Evolutionary conservation across 306 rosid species (phyloP), one percentile per base, ranked within the genome.

Genomic region (Trifolium pratense): DNA sequence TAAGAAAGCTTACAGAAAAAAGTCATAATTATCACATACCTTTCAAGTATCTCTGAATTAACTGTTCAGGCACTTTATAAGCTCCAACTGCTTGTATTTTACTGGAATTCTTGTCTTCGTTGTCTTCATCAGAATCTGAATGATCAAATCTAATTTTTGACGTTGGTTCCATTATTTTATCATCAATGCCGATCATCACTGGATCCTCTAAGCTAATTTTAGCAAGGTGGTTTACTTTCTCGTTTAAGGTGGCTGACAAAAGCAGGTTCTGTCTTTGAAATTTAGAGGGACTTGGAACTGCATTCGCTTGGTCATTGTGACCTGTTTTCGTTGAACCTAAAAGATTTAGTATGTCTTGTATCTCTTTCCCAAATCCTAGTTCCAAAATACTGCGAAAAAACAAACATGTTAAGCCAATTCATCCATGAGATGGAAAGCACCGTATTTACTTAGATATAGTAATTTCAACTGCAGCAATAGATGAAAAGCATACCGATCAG

Each of bases 361-460:
- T 92, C 74, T 91, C 97, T 86, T 91, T 88, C 23, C 97, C 97
- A 77, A 88, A 94, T 73, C 98, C 98, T 80, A 91, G 84, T 82
- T 94, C 99, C 75, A 94, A 84, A 87, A 91, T 94, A 79, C 97
- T 94, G 96, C 42, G 43, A 16, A 23, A 42, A 62, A 31, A 66
- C n/a, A 18, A 23, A 81, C 0, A 48, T 5, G 3, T n/a, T 14
- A 48, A 43, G 61, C 26, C 48, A 66, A 60, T 7, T 32, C 37
- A 58, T 20, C 40, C 43, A 65, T 58, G 34, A 34, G 23, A 75
- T 49, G 63, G 32, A 3, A 25, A 71, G 62, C 64, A 57, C 7
- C 29, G 12, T 10, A 61, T 40, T 75, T 17, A 6, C 1, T 34
- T 34, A 34, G 39, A 34, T 34, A 34, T 34, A 34, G 39, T 34